Evolutionary conservation across 208 protist genomes (phyloP).

Genomic region (Trypanosomatidae sp.): DNA sequence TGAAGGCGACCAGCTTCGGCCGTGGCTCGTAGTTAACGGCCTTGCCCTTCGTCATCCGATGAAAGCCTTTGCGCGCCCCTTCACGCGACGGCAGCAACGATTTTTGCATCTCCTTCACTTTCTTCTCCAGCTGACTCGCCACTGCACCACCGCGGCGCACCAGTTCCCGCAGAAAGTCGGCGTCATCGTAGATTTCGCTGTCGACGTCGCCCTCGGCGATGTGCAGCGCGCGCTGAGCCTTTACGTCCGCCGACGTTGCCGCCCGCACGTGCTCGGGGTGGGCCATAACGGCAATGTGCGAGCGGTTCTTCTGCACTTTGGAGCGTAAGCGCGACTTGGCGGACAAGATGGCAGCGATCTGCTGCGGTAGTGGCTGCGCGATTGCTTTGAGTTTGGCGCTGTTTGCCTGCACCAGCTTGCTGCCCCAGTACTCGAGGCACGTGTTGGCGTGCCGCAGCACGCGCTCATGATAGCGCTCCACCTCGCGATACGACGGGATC

Average conservation of each 20-base stretch:
- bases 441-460: constrained; percentile 44
- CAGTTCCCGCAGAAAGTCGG: constrained; percentile 78
- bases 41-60: constrained; percentile 82
- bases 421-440: constrained; percentile 76
- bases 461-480: constrained; percentile 41
- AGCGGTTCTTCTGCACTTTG: constrained; percentile 75
- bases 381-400: constrained; percentile 65
- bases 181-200: constrained; percentile 81
- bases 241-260: constrained; percentile 27
- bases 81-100: constrained; percentile 31
- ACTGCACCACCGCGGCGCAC: constrained; percentile 64
- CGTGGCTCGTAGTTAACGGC: constrained; percentile 75
- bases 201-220: constrained; percentile 83
- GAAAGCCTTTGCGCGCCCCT: constrained; percentile 63
- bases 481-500: constrained; percentile 14
- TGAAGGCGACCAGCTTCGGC: constrained; percentile 83
- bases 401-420: constrained; percentile 62
- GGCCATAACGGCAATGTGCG: constrained; percentile 64
- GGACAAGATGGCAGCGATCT: constrained; percentile 75
- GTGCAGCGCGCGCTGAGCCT: constrained; percentile 56
- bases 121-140: constrained; percentile 58
- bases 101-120: constrained; percentile 44
- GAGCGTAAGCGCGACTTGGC: constrained; percentile 53
- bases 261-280: constrained; percentile 68
- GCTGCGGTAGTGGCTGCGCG: constrained; percentile 68